A percentile compares a stretch with the other conserved stretches of the same genome.
These are phyloP conservation scores for Aspergillus japonicus DNA, from an alignment of 2,329 filamentous ascomycete genomes.

Conservation along the genomic window DNA sequence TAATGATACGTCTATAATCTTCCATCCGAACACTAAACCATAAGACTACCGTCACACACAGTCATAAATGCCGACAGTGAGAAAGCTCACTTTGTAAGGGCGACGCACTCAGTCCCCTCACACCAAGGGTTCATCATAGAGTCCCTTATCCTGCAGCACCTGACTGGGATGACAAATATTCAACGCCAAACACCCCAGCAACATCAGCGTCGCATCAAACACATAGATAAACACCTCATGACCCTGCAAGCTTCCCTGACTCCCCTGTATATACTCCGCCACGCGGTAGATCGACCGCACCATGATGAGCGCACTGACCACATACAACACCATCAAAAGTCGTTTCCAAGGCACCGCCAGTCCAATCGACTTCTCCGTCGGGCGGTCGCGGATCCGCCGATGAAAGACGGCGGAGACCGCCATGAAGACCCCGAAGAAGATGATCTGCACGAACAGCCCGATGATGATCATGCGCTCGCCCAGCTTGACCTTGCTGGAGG, in stretches of 20 bases:
- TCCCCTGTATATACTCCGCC: conserved; percentile 11
- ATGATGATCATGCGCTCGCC: conserved; percentile 11
- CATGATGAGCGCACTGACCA: conserved; percentile 15
- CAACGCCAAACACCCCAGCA: background rate
- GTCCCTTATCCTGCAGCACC: background rate
- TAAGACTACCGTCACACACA: no score
- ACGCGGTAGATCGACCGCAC: conserved; percentile 15
- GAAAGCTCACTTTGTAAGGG: no score
- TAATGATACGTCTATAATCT: no score
- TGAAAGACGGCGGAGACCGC: conserved; percentile 1
- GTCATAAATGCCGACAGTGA: no score
- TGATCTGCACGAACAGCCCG: conserved; percentile 12
- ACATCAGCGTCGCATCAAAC: conserved; percentile 18
- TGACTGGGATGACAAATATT: background rate
- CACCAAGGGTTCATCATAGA: no score
- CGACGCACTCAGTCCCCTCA: no score
- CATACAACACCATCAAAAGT: background rate
- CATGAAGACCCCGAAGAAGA: conserved; percentile 14
- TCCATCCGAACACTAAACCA: no score
- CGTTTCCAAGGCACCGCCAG: background rate
- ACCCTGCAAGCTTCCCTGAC: conserved; percentile 7
- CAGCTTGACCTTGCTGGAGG: background rate
- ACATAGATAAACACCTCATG: conserved; percentile 17
- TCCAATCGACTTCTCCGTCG: background rate
- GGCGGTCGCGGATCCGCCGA: background rate